A percentile compares a stretch with the other conserved stretches of the same genome.
Evolutionary conservation across 2,329 filamentous ascomycete species (phyloP).

Genomic region (Alternaria burnsii): DNA sequence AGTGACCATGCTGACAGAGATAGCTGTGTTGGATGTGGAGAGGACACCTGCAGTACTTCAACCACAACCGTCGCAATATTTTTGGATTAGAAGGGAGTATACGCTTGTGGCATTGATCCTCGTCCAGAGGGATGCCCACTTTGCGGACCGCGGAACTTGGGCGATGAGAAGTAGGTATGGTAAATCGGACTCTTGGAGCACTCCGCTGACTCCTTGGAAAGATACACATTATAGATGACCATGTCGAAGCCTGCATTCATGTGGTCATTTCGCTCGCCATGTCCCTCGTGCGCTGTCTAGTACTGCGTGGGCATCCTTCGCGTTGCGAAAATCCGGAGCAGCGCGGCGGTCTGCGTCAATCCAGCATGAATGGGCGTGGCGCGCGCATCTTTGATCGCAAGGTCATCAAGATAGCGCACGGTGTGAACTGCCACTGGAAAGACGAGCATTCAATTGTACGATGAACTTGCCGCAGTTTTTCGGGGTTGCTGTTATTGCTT

Average conservation of each 20-base stretch:
- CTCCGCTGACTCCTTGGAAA: not conserved
- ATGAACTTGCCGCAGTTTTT: too few species aligned
- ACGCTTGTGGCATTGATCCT: not conserved
- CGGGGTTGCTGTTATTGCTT: not conserved
- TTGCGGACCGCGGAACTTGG: not conserved
- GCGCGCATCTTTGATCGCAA: too few species aligned
- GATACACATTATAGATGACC: not conserved
- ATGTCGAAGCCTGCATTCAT: not conserved
- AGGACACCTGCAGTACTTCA: fast-evolving
- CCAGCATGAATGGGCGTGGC: not conserved
- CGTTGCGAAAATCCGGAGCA: not conserved
- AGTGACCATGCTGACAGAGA: not conserved
- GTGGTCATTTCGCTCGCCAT: not conserved
- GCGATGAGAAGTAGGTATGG: not conserved
- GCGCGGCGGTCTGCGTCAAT: not conserved
- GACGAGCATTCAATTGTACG: fast-evolving
- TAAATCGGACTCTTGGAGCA: too few species aligned
- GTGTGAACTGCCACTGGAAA: too few species aligned
- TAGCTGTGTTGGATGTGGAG: not conserved
- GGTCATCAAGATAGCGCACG: too few species aligned
- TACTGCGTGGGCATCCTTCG: too few species aligned
- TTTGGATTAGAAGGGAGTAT: not conserved
- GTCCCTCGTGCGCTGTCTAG: not conserved
- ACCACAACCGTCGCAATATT: fast-evolving
- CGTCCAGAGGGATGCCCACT: not conserved